These are phyloP conservation scores for Aspergillus thermomutatus DNA, from an alignment of 2,329 filamentous ascomycete species.

Conservation along the genomic window DNA sequence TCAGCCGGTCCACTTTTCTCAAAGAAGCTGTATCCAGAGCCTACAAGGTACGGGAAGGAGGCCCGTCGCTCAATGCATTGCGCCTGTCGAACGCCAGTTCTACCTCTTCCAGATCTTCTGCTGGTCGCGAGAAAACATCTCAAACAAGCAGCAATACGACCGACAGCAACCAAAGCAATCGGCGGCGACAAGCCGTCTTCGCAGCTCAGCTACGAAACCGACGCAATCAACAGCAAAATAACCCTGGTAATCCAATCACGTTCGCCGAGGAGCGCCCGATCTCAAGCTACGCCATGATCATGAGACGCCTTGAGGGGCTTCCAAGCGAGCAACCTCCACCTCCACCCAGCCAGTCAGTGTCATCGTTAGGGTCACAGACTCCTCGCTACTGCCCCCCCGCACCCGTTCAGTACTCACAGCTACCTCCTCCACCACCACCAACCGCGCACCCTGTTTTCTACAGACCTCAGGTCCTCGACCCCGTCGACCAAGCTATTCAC, in stretches of 20 bases:
- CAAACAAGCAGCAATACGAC: constrained; percentile 7
- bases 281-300: constrained; percentile 36
- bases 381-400: constrained; percentile 9
- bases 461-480: constrained; percentile 43
- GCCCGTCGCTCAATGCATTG: background rate
- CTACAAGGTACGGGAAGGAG: constrained; percentile 48
- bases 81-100: constrained; percentile 10
- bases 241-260: constrained; percentile 7
- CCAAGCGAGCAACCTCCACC: constrained; percentile 12
- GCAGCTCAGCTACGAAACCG: constrained; percentile 31
- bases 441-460: background rate
- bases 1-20: constrained; percentile 55
- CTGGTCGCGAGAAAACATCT: constrained; percentile 8
- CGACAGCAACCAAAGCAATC: constrained; percentile 16
- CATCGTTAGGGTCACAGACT: constrained; percentile 8
- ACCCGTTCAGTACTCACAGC: background rate
- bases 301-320: constrained; percentile 31
- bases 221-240: constrained; percentile 15
- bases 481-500: constrained; percentile 55
- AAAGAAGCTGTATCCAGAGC: constrained; percentile 59
- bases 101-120: constrained; percentile 7
- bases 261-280: constrained; percentile 39
- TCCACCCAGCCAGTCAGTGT: constrained; percentile 6
- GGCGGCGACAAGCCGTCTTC: constrained; percentile 31
- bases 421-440: constrained; percentile 14